Conservation (phyloP, 1,284 basidiomycete species). For the Ceratobasidium sp. region DNA sequence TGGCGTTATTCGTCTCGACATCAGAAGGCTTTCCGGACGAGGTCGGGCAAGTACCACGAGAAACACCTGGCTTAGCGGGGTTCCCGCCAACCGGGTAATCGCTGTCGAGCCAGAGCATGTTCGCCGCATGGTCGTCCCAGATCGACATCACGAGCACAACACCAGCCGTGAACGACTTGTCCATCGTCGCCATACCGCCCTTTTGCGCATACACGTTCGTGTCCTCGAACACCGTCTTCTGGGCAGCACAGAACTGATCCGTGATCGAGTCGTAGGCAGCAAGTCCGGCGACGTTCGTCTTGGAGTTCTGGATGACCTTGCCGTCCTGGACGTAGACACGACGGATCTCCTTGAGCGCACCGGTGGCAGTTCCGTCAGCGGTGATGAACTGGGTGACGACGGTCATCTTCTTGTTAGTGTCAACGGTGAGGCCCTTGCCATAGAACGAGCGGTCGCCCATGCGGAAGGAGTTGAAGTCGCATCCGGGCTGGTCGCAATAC, state of each 20-base stretch:
- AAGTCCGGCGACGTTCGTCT: constrained; percentile 52
- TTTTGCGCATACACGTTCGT: constrained; percentile 60
- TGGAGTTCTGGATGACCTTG: constrained; percentile 63
- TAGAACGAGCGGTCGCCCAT: constrained; percentile 63
- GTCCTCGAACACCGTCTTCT: constrained; percentile 60
- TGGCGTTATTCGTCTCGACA: constrained; percentile 55
- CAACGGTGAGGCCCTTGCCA: constrained; percentile 60
- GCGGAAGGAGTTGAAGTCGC: constrained; percentile 68
- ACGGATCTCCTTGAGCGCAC: constrained; percentile 62
- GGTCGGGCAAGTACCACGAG: constrained; percentile 65
- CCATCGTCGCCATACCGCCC: constrained; percentile 62
- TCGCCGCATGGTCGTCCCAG: constrained; percentile 67
- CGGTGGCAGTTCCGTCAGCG: constrained; percentile 58
- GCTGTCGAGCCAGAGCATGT: constrained; percentile 69
- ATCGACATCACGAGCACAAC: constrained; percentile 66
- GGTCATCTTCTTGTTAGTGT: constrained; percentile 62
- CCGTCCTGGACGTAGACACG: constrained; percentile 66
- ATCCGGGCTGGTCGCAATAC: constrained; percentile 59
- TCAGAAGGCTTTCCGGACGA: constrained; percentile 60
- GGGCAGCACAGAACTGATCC: constrained; percentile 57
- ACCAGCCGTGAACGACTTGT: constrained; percentile 59
- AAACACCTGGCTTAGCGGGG: constrained; percentile 60
- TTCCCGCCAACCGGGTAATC: constrained; percentile 61
- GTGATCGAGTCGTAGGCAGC: constrained; percentile 58
- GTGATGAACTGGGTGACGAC: constrained; percentile 68